Evolutionary conservation across 2,329 filamentous ascomycete genomes (phyloP).

Genomic region (Fusarium drepaniforme): DNA sequence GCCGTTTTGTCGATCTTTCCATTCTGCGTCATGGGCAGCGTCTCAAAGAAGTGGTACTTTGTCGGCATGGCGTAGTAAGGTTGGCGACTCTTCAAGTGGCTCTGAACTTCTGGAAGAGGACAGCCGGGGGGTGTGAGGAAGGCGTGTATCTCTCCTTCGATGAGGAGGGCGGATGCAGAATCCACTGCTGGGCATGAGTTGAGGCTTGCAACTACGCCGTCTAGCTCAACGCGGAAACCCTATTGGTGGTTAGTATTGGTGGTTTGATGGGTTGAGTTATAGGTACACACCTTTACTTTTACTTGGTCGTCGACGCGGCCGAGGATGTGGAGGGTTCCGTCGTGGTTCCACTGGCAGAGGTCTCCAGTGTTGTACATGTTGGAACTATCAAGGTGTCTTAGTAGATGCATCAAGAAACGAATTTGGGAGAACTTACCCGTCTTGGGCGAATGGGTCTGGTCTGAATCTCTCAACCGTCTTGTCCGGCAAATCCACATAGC

Average conservation of each 20-base stretch:
- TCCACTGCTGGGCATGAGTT: conserved; percentile 58
- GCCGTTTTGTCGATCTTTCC: conserved; percentile 68
- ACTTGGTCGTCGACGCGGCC: conserved; percentile 71
- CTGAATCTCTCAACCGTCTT: conserved; percentile 64
- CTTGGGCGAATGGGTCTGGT: conserved; percentile 61
- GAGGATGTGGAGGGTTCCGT: conserved; percentile 67
- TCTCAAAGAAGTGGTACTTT: conserved; percentile 54
- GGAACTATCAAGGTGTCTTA: conserved; percentile 18
- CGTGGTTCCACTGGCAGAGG: conserved; percentile 63
- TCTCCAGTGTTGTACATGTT: conserved; percentile 73
- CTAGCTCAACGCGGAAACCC: conserved; percentile 71
- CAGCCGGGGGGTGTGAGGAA: conserved; percentile 58
- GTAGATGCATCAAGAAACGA: neutral
- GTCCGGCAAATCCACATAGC: conserved; percentile 66
- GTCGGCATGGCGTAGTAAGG: conserved; percentile 68
- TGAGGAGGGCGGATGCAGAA: conserved; percentile 60
- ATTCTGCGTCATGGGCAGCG: conserved; percentile 64
- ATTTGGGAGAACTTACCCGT: conserved; percentile 55
- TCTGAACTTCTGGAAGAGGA: conserved; percentile 51
- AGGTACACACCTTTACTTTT: conserved; percentile 61
- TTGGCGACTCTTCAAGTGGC: conserved; percentile 56
- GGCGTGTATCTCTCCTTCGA: conserved; percentile 61
- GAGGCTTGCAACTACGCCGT: conserved; percentile 64
- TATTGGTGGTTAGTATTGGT: neutral
- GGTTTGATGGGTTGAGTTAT: neutral